These are phyloP conservation scores for Hypoxylon sp. DNA, from an alignment of 2,329 filamentous ascomycete genomes.

Conservation along the genomic window DNA sequence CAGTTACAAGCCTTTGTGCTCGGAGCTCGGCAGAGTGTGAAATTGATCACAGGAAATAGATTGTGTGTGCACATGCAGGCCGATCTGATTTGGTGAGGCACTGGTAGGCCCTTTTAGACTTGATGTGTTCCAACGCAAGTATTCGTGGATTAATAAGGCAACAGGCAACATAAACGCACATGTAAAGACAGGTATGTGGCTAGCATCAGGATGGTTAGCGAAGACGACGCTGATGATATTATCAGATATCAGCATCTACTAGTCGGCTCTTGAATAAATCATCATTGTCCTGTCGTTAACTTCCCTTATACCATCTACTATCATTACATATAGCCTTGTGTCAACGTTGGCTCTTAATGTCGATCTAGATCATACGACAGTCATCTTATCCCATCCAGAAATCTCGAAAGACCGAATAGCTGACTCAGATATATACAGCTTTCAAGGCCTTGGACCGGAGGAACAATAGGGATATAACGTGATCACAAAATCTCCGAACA, in stretches of 20 bases:
- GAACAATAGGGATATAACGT: neutral
- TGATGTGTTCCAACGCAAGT: slow-evolving; percentile 9
- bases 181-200: too few species aligned
- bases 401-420: neutral
- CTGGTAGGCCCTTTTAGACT: neutral
- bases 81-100: neutral
- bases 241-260: neutral
- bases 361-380: slow-evolving; percentile 4
- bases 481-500: neutral
- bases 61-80: neutral
- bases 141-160: neutral
- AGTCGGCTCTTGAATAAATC: too few species aligned
- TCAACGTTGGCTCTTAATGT: neutral
- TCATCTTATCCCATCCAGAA: slow-evolving; percentile 3
- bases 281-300: too few species aligned
- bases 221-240: neutral
- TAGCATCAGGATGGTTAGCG: neutral
- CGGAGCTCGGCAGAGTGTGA: slow-evolving; percentile 3
- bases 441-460: too few species aligned
- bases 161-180: neutral
- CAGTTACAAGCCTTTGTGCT: neutral
- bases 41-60: neutral
- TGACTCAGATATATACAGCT: neutral
- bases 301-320: neutral
- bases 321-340: neutral